Conservation (phyloP, 208 protist genomes). For the Crithidia fasciculata region DNA sequence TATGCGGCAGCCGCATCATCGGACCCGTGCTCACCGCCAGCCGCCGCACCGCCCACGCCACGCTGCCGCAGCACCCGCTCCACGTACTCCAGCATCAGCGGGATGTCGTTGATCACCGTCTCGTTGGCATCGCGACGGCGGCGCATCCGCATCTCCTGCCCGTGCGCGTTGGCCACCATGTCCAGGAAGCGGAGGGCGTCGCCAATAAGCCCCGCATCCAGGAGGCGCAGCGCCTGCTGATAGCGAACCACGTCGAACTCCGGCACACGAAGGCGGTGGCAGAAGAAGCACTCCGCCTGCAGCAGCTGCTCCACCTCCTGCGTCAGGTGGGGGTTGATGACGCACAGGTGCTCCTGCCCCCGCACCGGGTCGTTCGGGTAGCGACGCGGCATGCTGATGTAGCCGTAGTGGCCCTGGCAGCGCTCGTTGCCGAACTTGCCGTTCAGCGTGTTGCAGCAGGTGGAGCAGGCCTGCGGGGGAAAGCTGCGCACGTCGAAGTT, state of each 20-base stretch:
- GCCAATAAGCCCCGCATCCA: slow-evolving; percentile 73
- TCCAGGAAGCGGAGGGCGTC: slow-evolving; percentile 86
- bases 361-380: slow-evolving; percentile 57
- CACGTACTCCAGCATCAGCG: slow-evolving; percentile 63
- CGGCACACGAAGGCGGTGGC: slow-evolving; percentile 76
- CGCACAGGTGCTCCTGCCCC: slow-evolving; percentile 48
- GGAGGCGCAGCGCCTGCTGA: slow-evolving; percentile 71
- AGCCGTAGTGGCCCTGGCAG: slow-evolving; percentile 90
- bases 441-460: slow-evolving; percentile 64
- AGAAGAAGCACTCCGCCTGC: slow-evolving; percentile 90
- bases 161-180: slow-evolving; percentile 62
- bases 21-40: background rate
- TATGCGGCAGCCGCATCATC: background rate
- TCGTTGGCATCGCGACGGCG: slow-evolving; percentile 69
- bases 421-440: slow-evolving; percentile 84
- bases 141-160: slow-evolving; percentile 51
- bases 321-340: slow-evolving; percentile 85
- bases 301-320: slow-evolving; percentile 81
- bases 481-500: slow-evolving; percentile 87
- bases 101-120: slow-evolving; percentile 69
- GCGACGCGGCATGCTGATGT: slow-evolving; percentile 81
- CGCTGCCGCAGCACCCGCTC: slow-evolving; percentile 52
- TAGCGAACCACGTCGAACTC: slow-evolving; percentile 87
- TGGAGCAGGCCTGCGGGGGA: slow-evolving; percentile 80
- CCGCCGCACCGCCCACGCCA: slow-evolving; percentile 1